Evolutionary conservation across 495 filamentous ascomycete species (phyloP), one percentile per base, ranked within the genome.

Genomic region (Xylaria flabelliformis): DNA sequence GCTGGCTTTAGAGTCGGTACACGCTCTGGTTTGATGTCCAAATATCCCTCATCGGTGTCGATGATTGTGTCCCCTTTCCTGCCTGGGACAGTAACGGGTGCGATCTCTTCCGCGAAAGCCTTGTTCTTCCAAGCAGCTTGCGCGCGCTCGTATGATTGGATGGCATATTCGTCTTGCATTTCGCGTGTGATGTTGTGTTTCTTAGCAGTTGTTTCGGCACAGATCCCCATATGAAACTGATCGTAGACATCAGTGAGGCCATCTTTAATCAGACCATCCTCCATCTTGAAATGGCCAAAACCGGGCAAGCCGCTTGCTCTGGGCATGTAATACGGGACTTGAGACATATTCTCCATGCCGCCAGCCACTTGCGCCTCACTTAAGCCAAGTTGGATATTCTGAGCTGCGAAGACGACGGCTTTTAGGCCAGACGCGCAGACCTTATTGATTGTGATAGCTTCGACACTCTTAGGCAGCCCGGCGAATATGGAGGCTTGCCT

Each of bases 201-300:
- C 85, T 95, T 96, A 5, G 93, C 95, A 15, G 95, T 97, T 69
- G 92, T 91, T 84, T 99, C 96, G n/a, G 95, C 96, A 77, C 96
- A 99, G 70, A 94, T 92, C 9, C 96, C 96, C 96, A 99, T 99
- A 79, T 97, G 95, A 77, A 98, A 91, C 77, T 97, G 87, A 80
- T 97, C 93, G 81, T 98, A 99, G 29, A 97, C 94, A 82, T 99
- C 96, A 88, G 94, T 97, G 50, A 99, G 84, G 10, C 96, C 96
- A 78, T 99, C 96, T 81, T 95, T 97, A 76, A 98, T 92, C 76
- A 99, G 82, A 4, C 96, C 96, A 79, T 99, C 96, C 80, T 95
- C 91, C 80, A 95, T 83, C 79, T 91, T 91, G 75, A 97, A 85
- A 72, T 97, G 89, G 44, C 96, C 96, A 74, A 97, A 97, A 0